Conservation (phyloP, 1,284 basidiomycete species). For the Vanrija sp. region DNA sequence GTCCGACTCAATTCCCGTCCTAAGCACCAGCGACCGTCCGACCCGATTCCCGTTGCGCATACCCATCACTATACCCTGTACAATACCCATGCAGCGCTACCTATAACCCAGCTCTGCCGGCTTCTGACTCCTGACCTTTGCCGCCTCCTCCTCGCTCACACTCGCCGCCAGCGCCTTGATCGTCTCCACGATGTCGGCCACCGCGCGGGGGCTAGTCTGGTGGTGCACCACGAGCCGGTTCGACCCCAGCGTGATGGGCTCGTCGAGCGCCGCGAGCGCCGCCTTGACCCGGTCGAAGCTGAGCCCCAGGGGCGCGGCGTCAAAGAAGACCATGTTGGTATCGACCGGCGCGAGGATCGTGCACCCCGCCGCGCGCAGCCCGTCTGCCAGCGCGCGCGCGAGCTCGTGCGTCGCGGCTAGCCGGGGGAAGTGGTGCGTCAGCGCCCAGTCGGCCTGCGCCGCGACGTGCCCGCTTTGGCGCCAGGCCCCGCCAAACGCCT, state of each 20-base stretch:
- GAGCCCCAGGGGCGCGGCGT: slow-evolving; percentile 67
- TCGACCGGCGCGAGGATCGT: slow-evolving; percentile 72
- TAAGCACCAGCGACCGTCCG: no score
- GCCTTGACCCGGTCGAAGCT: slow-evolving; percentile 63
- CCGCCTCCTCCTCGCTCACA: background rate
- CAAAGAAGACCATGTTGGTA: slow-evolving; percentile 70
- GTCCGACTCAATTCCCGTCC: no score
- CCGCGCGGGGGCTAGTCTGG: slow-evolving; percentile 70
- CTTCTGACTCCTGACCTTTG: background rate
- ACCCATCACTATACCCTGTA: no score
- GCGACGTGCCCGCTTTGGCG: slow-evolving; percentile 83
- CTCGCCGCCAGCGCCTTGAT: slow-evolving; percentile 12
- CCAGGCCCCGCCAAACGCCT: slow-evolving; percentile 93
- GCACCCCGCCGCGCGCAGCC: slow-evolving; percentile 72
- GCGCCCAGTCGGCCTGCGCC: slow-evolving; percentile 77
- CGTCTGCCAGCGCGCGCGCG: slow-evolving; percentile 64
- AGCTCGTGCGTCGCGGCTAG: slow-evolving; percentile 72
- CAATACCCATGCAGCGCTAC: no score
- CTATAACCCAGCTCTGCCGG: no score
- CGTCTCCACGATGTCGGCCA: slow-evolving; percentile 47
- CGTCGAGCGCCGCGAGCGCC: slow-evolving; percentile 58
- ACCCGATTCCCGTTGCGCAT: no score
- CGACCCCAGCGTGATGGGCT: slow-evolving; percentile 61
- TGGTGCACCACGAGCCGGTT: slow-evolving; percentile 77
- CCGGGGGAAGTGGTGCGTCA: slow-evolving; percentile 76